phyloP scores from a whole-genome alignment of 805 yeast species.

The Debaryomyces maramus region DNA sequence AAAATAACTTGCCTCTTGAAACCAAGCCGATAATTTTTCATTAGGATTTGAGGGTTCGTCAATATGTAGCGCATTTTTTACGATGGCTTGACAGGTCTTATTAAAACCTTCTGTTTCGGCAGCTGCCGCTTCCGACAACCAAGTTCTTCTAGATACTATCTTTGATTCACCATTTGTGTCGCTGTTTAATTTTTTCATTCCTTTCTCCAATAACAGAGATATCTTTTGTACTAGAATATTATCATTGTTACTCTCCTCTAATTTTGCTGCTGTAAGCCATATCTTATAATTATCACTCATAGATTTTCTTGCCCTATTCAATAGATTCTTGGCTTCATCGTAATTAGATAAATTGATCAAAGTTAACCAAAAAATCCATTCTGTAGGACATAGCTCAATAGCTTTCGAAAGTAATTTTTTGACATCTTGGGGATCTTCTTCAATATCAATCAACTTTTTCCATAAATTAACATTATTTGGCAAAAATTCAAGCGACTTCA shows the following conservation, averaged over 20 bases:
- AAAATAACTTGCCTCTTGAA: slow-evolving; percentile 34
- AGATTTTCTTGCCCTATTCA: slow-evolving; percentile 61
- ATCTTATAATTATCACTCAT: slow-evolving; percentile 50
- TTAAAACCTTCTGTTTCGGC: slow-evolving; percentile 50
- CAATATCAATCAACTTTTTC: slow-evolving; percentile 62
- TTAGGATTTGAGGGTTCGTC: slow-evolving; percentile 19
- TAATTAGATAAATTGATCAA: slow-evolving; percentile 48
- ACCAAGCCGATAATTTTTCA: slow-evolving; percentile 10
- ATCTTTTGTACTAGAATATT: slow-evolving; percentile 46
- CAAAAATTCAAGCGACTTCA: slow-evolving; percentile 67
- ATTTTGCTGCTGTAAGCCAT: slow-evolving; percentile 69
- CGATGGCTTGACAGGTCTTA: slow-evolving; percentile 54
- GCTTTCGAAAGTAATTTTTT: slow-evolving; percentile 62
- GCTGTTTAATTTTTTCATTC: slow-evolving; percentile 41
- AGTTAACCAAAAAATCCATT: slow-evolving; percentile 66
- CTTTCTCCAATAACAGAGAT: slow-evolving; percentile 49
- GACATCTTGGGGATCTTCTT: slow-evolving; percentile 50
- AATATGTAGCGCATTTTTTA: slow-evolving; percentile 38
- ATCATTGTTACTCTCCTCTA: slow-evolving; percentile 58
- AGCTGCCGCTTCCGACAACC: slow-evolving; percentile 57
- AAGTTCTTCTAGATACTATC: slow-evolving; percentile 36
- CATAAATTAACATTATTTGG: slow-evolving; percentile 66
- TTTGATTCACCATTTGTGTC: slow-evolving; percentile 18
- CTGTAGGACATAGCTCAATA: slow-evolving; percentile 62
- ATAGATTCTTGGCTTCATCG: slow-evolving; percentile 50